Percentiles rank a stretch among this genome's conserved stretches.
These are phyloP conservation scores for Dactylellina sp. DNA, from an alignment of 2,329 filamentous ascomycete genomes.

Conservation along the genomic window DNA sequence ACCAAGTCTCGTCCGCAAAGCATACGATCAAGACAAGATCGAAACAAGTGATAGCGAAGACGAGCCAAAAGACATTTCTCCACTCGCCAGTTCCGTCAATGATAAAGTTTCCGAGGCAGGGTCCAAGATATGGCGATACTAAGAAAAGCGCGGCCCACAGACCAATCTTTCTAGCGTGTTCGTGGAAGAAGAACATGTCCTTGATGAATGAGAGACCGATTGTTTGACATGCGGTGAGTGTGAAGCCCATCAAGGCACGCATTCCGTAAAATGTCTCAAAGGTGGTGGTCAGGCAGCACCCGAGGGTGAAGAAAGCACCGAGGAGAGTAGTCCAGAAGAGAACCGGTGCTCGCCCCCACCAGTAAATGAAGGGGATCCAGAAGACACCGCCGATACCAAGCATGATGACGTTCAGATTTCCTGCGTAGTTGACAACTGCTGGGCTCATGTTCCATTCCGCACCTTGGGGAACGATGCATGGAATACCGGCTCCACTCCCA, in stretches of 20 bases:
- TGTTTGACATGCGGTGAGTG: slow-evolving; percentile 63
- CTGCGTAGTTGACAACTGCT: slow-evolving; percentile 68
- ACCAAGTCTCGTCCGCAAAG: slow-evolving; percentile 68
- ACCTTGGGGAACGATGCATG: slow-evolving; percentile 61
- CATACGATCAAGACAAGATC: slow-evolving; percentile 64
- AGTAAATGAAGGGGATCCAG: slow-evolving; percentile 59
- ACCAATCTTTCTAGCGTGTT: slow-evolving; percentile 68
- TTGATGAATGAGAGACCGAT: slow-evolving; percentile 69
- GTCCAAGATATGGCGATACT: slow-evolving; percentile 63
- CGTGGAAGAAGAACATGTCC: slow-evolving; percentile 73
- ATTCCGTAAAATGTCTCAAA: slow-evolving; percentile 62
- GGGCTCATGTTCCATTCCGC: slow-evolving; percentile 67
- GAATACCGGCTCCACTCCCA: slow-evolving; percentile 62
- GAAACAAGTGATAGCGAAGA: slow-evolving; percentile 63
- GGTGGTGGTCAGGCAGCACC: slow-evolving; percentile 63
- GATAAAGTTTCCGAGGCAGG: slow-evolving; percentile 66
- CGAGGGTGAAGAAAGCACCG: slow-evolving; percentile 62
- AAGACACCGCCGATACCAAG: slow-evolving; percentile 64
- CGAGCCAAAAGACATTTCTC: slow-evolving; percentile 68
- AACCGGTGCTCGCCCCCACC: slow-evolving; percentile 58
- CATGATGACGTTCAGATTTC: slow-evolving; percentile 69
- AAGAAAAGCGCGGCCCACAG: slow-evolving; percentile 64
- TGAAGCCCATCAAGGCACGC: slow-evolving; percentile 54
- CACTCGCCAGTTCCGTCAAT: slow-evolving; percentile 65
- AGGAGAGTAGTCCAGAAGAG: slow-evolving; percentile 64